These are phyloP conservation scores for Misopates orontium DNA, from an alignment of 257 asterid genomes.

Conservation along the genomic window DNA sequence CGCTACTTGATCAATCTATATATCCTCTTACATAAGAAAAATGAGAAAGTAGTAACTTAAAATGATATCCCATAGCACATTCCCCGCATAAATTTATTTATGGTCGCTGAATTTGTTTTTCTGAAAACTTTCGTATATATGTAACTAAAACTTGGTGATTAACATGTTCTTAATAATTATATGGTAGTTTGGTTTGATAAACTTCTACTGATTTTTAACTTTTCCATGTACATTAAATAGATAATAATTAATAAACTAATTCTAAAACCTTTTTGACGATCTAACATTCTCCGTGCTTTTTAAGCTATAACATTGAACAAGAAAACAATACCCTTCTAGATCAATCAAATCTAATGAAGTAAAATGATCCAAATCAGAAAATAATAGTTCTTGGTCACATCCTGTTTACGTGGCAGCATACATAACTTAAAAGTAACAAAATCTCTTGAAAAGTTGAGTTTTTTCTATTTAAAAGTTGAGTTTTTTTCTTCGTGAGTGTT, in stretches of 20 bases:
- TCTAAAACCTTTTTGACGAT: not conserved
- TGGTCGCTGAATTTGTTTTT: too few species aligned
- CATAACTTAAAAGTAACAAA: not conserved
- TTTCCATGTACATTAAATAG: too few species aligned
- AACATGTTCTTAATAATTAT: not conserved
- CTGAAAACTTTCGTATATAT: too few species aligned
- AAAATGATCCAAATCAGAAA: not conserved
- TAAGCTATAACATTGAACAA: not conserved
- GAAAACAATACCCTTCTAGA: not conserved
- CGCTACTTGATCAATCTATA: conserved; percentile 27
- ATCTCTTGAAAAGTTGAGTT: not conserved
- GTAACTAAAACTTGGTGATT: too few species aligned
- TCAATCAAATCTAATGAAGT: not conserved
- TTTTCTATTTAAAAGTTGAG: too few species aligned
- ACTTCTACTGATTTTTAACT: too few species aligned
- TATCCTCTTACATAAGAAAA: not conserved
- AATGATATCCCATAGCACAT: conserved; percentile 19
- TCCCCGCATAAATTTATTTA: not conserved
- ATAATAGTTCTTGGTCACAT: not conserved
- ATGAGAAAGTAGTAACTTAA: not conserved
- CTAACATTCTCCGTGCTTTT: not conserved
- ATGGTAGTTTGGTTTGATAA: too few species aligned
- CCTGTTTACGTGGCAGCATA: not conserved
- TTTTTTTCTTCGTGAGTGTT: too few species aligned
- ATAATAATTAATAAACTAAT: too few species aligned